Evolutionary conservation across 768 basidiomycete species (phyloP).

Genomic region (Boletus coccyginus): DNA sequence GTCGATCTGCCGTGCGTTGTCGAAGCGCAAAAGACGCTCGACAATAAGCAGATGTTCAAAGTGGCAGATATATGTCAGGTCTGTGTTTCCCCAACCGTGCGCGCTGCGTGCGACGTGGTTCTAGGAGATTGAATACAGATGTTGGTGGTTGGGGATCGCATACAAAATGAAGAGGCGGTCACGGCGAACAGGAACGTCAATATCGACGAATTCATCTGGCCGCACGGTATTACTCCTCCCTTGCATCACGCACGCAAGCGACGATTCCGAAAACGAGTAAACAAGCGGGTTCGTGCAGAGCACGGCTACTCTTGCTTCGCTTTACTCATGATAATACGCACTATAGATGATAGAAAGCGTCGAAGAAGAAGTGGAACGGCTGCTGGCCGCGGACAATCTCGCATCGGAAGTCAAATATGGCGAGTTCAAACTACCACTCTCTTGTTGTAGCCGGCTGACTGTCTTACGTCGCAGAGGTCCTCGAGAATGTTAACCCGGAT

Average conservation of each 20-base stretch:
- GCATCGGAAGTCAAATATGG: conserved; percentile 79
- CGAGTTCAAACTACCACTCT: conserved; percentile 26
- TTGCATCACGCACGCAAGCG: conserved; percentile 87
- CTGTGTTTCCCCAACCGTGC: conserved; percentile 12
- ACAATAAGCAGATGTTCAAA: conserved; percentile 98
- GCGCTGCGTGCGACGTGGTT: conserved; percentile 9
- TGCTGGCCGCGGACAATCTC: conserved; percentile 75
- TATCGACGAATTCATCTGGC: conserved; percentile 96
- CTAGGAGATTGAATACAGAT: conserved; percentile 53
- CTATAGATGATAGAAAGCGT: conserved; percentile 88
- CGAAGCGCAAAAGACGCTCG: conserved; percentile 93
- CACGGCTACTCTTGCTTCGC: background rate
- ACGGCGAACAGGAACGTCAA: conserved; percentile 69
- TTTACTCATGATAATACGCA: conserved; percentile 6
- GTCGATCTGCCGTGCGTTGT: conserved; percentile 94
- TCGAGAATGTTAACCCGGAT: conserved; percentile 90
- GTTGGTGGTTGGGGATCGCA: conserved; percentile 81
- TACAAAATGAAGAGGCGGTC: conserved; percentile 66
- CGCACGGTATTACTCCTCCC: conserved; percentile 93
- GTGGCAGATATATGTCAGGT: conserved; percentile 98
- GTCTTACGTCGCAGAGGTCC: conserved; percentile 52
- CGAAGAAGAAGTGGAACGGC: conserved; percentile 87
- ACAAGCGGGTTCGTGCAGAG: conserved; percentile 57
- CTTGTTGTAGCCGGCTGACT: background rate
- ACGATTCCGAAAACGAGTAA: conserved; percentile 87